These are phyloP conservation scores for Debaryomycetaceae sp. DNA, from an alignment of 1,139 yeast species.

Conservation along the genomic window DNA sequence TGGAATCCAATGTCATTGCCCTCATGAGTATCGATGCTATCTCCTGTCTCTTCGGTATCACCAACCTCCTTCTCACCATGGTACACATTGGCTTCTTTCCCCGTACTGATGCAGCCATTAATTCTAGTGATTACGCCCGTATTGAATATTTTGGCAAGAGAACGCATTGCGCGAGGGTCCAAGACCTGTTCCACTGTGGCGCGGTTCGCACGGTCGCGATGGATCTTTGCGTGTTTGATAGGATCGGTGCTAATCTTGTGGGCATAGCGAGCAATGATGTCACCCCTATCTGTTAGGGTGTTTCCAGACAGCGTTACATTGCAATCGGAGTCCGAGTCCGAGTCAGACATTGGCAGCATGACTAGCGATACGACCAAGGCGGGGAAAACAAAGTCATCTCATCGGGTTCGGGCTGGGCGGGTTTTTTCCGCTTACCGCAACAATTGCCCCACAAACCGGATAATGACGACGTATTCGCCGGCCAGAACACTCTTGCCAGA, in stretches of 20 bases:
- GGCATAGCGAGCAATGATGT: conserved; percentile 50
- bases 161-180: conserved; percentile 86
- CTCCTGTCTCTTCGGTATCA: neutral
- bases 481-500: too few relatives aligned
- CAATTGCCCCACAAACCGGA: too few relatives aligned
- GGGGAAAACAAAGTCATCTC: too few relatives aligned
- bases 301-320: too few relatives aligned
- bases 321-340: too few relatives aligned
- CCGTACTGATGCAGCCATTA: conserved; percentile 92
- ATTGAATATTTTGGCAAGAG: conserved; percentile 69
- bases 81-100: conserved; percentile 96
- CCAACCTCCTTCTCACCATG: conserved; percentile 65
- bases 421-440: too few relatives aligned
- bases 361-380: too few relatives aligned
- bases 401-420: too few relatives aligned
- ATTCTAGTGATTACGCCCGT: conserved; percentile 76
- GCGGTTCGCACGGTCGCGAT: conserved; percentile 78
- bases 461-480: too few relatives aligned
- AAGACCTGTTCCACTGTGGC: conserved; percentile 96
- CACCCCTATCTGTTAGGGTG: conserved; percentile 39
- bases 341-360: too few relatives aligned
- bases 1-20: too few relatives aligned
- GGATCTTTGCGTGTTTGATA: conserved; percentile 42
- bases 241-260: conserved; percentile 56
- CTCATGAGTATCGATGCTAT: too few relatives aligned